These are phyloP conservation scores for Apiospora hydei DNA, from an alignment of 2,329 filamentous ascomycete species.

Conservation along the genomic window DNA sequence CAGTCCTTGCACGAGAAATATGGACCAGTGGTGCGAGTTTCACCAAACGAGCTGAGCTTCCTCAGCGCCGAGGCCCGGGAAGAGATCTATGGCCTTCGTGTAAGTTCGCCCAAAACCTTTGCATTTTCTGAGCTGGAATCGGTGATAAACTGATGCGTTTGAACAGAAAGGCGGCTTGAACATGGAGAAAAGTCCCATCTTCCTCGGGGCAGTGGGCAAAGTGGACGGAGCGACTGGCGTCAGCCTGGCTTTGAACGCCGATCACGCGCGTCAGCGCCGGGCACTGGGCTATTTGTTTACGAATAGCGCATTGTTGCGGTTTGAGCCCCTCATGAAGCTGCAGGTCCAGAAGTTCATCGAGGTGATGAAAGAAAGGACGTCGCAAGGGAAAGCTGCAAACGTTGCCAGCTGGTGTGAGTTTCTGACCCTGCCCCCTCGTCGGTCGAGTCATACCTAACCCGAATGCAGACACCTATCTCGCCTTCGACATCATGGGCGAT, in stretches of 20 bases:
- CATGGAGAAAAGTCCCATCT: slow-evolving; percentile 40
- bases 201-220: slow-evolving; percentile 34
- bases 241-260: slow-evolving; percentile 31
- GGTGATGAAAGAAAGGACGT: slow-evolving; percentile 28
- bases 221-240: slow-evolving; percentile 31
- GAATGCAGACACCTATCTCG: slow-evolving; percentile 30
- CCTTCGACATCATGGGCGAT: slow-evolving; percentile 38
- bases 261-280: slow-evolving; percentile 38
- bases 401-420: slow-evolving; percentile 37
- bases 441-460: background rate
- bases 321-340: slow-evolving; percentile 35
- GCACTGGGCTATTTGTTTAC: slow-evolving; percentile 38
- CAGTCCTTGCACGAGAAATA: slow-evolving; percentile 38
- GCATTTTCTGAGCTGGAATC: too few relatives aligned
- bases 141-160: background rate
- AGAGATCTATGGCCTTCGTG: slow-evolving; percentile 39
- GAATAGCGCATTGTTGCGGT: slow-evolving; percentile 35
- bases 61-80: slow-evolving; percentile 37
- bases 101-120: slow-evolving; percentile 23
- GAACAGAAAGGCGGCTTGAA: slow-evolving; percentile 31
- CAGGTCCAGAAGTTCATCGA: slow-evolving; percentile 37
- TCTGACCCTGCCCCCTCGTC: background rate
- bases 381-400: slow-evolving; percentile 30
- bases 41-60: slow-evolving; percentile 41
- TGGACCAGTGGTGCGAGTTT: slow-evolving; percentile 38